Conservation (phyloP, 2,329 filamentous ascomycete genomes). For the Zymoseptoria pseudotritici region DNA sequence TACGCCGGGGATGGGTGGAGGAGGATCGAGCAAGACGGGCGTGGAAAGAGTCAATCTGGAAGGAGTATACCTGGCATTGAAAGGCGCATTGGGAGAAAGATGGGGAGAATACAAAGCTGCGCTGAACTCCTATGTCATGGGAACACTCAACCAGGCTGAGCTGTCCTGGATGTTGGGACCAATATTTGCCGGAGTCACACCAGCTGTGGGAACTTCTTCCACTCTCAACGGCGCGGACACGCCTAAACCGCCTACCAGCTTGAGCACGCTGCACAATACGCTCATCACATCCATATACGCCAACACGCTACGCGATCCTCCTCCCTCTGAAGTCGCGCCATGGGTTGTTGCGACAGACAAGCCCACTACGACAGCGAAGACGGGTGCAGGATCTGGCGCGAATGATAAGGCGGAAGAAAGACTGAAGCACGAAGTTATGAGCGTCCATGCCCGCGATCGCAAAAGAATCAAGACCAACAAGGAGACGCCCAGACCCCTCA, state of each 20-base stretch:
- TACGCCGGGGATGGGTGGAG: constrained; percentile 1
- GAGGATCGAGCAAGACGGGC: constrained; percentile 32
- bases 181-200: constrained; percentile 27
- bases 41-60: constrained; percentile 57
- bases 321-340: constrained; percentile 51
- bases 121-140: constrained; percentile 50
- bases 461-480: constrained; percentile 39
- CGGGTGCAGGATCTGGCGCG: constrained; percentile 34
- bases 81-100: constrained; percentile 51
- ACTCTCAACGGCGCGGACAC: background rate
- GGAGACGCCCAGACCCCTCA: constrained; percentile 11
- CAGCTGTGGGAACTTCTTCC: background rate
- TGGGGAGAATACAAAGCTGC: constrained; percentile 56
- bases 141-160: constrained; percentile 55
- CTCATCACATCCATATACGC: constrained; percentile 52
- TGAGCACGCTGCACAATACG: constrained; percentile 50
- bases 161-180: constrained; percentile 49
- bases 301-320: constrained; percentile 53
- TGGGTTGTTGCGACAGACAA: constrained; percentile 68
- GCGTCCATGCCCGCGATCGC: constrained; percentile 52
- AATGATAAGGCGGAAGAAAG: constrained; percentile 57
- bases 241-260: background rate
- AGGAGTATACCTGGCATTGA: constrained; percentile 55
- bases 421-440: constrained; percentile 58
- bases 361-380: constrained; percentile 60